These are phyloP conservation scores for Dicorynia guianensis DNA, from an alignment of 306 rosid genomes.

Conservation along the genomic window DNA sequence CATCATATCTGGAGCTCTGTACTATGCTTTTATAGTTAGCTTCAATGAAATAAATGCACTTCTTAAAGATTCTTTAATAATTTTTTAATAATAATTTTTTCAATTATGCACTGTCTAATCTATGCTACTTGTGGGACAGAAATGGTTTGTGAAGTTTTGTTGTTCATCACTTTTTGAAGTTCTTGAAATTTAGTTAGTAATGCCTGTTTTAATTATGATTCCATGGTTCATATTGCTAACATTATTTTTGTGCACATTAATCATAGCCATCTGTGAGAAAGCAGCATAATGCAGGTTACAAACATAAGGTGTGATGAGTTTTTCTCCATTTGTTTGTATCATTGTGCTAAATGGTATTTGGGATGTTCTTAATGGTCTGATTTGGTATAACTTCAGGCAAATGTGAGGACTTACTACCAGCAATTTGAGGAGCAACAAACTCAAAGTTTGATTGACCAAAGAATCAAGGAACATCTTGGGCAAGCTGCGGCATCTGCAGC, in stretches of 20 bases:
- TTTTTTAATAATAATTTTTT: no score
- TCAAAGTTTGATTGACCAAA: slow-evolving; percentile 89
- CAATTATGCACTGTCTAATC: no score
- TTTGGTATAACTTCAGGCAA: slow-evolving; percentile 60
- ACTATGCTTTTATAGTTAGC: no score
- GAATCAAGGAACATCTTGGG: slow-evolving; percentile 97
- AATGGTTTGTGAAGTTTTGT: no score
- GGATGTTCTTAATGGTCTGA: background rate
- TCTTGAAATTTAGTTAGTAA: background rate
- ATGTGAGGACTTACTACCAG: slow-evolving; percentile 86
- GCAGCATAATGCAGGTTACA: slow-evolving; percentile 98
- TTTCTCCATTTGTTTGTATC: background rate
- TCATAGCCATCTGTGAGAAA: slow-evolving; percentile 96
- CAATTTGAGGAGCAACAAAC: slow-evolving; percentile 98
- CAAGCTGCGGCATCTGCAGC: slow-evolving; percentile 56
- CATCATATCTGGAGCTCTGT: no score
- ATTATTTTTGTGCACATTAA: background rate
- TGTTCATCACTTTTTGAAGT: no score
- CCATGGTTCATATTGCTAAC: slow-evolving; percentile 20
- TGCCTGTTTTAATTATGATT: background rate
- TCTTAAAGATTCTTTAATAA: no score
- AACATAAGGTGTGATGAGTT: slow-evolving; percentile 73
- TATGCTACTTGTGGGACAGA: no score
- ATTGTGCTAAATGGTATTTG: background rate
- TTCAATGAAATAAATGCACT: no score